Evolutionary conservation across 139 green algal species (phyloP), one percentile per base, ranked within the genome.

Genomic region (Micractinium conductrix): DNA sequence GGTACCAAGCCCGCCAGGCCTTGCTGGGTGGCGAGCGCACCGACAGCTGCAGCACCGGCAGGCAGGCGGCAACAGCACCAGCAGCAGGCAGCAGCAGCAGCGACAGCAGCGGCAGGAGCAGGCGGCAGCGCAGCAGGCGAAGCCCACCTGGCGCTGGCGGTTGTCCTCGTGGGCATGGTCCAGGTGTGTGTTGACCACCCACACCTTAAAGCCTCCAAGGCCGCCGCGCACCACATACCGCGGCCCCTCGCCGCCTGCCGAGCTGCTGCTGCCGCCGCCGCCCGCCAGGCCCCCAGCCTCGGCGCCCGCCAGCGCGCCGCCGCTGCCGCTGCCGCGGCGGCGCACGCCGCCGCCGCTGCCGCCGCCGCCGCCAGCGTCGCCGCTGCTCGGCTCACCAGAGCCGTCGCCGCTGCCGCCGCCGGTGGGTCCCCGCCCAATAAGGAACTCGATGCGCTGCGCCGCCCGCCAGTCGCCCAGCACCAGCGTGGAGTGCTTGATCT

Each of bases 181-280:
- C 40, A 93, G 73, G 74, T 93, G 89, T 2, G 88, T 89, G 72
- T 93, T 93, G 7, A 92, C 87, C 35, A 93, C 72, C 82, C 85
- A 93, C 37, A 93, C 40, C 73, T 83, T 82, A 24, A 87, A 75
- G 48, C 80, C 33, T 10, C 60, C 78, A 28, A 26, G 22, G 3
- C 62, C 75, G 16, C 78, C 75, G 1, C 48, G 37, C 45, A 68
- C 33, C 44, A 53, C 80, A 9, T 21, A n/a, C 16, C 69, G 78
- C 80, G 65, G 28, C 26, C 76, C 75, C n/a, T n/a, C n/a, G n/a
- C n/a, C n/a, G n/a, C n/a, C n/a, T n/a, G n/a, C n/a, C 14, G 53
- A 2, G 24, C 43, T 60, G 37, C 22, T 62, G 44, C 78, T 38
- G 48, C 58, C 48, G 30, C 37, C 14, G 50, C 40, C 50, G 72